These are phyloP conservation scores for Rossbeevera mucosa DNA, from an alignment of 768 basidiomycete genomes.

Conservation along the genomic window DNA sequence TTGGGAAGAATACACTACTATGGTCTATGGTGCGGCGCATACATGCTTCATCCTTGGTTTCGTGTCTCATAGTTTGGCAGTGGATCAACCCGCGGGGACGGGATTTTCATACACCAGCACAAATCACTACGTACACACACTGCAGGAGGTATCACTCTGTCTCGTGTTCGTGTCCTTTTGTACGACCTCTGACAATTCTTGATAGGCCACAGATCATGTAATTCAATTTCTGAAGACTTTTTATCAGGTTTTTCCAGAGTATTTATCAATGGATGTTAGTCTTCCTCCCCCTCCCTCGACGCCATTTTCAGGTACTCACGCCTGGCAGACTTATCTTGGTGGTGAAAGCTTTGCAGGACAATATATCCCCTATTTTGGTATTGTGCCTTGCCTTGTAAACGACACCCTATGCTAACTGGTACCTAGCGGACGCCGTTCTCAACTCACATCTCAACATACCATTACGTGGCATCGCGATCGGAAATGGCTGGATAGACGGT, in stretches of 20 bases:
- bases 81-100: constrained; percentile 97
- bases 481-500: constrained; percentile 97
- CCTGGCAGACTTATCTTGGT: constrained; percentile 82
- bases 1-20: constrained; percentile 96
- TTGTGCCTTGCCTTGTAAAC: constrained; percentile 11
- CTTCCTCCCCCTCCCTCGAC: background rate
- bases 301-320: constrained; percentile 6
- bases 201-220: constrained; percentile 71
- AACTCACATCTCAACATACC: constrained; percentile 54
- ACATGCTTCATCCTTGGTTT: constrained; percentile 2
- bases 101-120: constrained; percentile 90
- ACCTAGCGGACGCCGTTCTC: constrained; percentile 71
- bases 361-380: constrained; percentile 94
- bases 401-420: constrained; percentile 3
- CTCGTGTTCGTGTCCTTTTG: background rate
- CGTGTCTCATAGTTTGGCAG: constrained; percentile 40
- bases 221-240: constrained; percentile 84
- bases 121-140: constrained; percentile 76
- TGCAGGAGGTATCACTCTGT: constrained; percentile 51
- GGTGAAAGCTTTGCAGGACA: constrained; percentile 98
- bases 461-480: constrained; percentile 81
- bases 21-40: constrained; percentile 74
- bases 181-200: background rate
- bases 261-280: constrained; percentile 74
- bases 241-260: constrained; percentile 89